Percentiles rank a stretch among this genome's conserved stretches.
Conservation (phyloP, 1,139 yeast genomes). For the Nakaseomyces nivariensis region DNA sequence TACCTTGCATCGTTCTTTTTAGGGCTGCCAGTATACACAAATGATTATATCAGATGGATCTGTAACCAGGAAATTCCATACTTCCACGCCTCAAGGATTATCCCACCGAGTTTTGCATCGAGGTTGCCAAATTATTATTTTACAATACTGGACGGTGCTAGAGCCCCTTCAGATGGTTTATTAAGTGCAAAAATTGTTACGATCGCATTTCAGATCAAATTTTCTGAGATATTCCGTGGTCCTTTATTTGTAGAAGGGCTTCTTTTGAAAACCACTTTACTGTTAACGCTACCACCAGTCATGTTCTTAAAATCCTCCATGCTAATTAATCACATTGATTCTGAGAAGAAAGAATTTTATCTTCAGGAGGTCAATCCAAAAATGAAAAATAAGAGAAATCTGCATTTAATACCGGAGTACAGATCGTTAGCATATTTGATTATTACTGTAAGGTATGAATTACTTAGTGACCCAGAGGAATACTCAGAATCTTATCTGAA, state of each 20-base stretch:
- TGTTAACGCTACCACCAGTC: constrained; percentile 21
- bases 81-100: constrained; percentile 15
- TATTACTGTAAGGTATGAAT: constrained; percentile 11
- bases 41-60: constrained; percentile 23
- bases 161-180: constrained; percentile 19
- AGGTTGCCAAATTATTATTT: constrained; percentile 26
- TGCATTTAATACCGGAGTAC: constrained; percentile 17
- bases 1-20: constrained; percentile 23
- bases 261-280: constrained; percentile 15
- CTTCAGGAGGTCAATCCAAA: constrained; percentile 9
- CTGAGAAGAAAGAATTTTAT: constrained; percentile 7
- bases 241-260: constrained; percentile 12
- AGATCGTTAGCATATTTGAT: constrained; percentile 18
- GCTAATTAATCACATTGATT: constrained; percentile 10
- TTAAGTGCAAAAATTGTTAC: constrained; percentile 15
- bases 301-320: background rate
- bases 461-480: background rate
- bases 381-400: constrained; percentile 7
- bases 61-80: constrained; percentile 20
- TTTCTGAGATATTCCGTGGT: constrained; percentile 10
- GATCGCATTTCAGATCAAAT: constrained; percentile 11
- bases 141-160: constrained; percentile 23
- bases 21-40: constrained; percentile 21
- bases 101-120: constrained; percentile 23
- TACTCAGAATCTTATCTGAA: background rate